Base-by-base conservation (phyloP, 2,329 filamentous ascomycete species). In the Verticillium zaregamsianum region DNA sequence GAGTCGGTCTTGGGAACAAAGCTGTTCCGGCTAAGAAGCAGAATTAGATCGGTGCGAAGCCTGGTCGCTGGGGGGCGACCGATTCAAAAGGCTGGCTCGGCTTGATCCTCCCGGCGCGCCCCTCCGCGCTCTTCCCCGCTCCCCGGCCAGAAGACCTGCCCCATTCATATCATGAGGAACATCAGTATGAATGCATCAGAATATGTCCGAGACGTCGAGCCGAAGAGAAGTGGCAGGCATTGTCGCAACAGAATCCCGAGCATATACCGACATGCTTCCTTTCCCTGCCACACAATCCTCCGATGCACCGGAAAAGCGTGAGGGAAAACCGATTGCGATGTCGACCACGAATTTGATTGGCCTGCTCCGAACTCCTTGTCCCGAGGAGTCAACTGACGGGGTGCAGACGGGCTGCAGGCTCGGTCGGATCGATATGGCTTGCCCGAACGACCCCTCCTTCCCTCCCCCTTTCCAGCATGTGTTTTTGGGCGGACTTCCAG, bases 1-100 rank as follows among this genome's bases (percentile, higher is more conserved):
- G 85, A 1, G 68, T 90, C 37, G 87, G 87, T 1, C 63, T 88
- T 64, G 70, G 72, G 17, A 54, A 63, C 15, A 57, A 57, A 40
- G 55, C 35, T 20, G 57, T 37, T 28, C 31, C 28, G 14, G 35
- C n/a, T 5, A 68, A 64, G 62, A 70, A 68, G 62, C 39, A 55
- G 37, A 37, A 62, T 40, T 63, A 52, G 11, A 9, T 14, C 33
- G 33, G 33, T 14, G 33, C 33, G 33, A 40, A 40, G 37, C 37
- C 37, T 17, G 37, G 33, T 14, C 33, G 11, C 14, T 20, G 14
- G 20, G 31, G 17, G 40, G 40, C 28, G 17, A 45, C 25, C n/a
- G 17, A 55, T 15, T 49, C 49, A 32, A 12, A 35, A 14, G 17
- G 37, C 23, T 11, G 20, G 45, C 45, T 11, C 1, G 45, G 9